Base-by-base conservation (phyloP, 345 rosid species). In the Gossypium bickii region DNA sequence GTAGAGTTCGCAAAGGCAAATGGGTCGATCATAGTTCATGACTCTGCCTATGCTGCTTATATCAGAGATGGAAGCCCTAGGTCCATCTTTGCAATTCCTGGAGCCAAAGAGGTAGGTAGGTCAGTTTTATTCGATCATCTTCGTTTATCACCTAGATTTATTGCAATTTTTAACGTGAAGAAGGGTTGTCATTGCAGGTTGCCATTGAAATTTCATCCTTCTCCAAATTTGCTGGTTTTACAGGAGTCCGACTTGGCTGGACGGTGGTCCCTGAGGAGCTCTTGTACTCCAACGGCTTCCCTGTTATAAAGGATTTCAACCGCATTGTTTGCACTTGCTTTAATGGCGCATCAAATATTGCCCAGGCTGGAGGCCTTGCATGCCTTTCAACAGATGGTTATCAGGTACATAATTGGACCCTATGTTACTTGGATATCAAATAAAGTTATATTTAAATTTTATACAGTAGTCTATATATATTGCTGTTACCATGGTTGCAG, bases 171-270 rank as follows among this genome's bases (percentile, higher is more conserved):
- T 47, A 55, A 67, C 29, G 12, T 47, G n/a, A 24, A 62, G 43
- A 20, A 6, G 7, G 15, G 2, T 63, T 63, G 11, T 24, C 13
- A 43, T 62, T 51, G 60, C 76, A 92, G 97, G 97, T 93, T 12
- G 97, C 98, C 0, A 85, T 93, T 70, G 98, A 93, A 83, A 58
- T 90, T 49, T 91, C 93, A 38, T 93, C 98, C 25, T 91, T 93
- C 80, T 89, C 95, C 61, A 93, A 93, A 72, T 88, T 87, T 73
- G 93, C 93, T 47, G 98, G 97, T 6, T 93, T 93, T 82, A 91
- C 98, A 0, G 98, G 98, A 1, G 93, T 91, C 43, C 84, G 98
- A 6, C 95, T 91, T 44, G 98, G 98, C 65, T 93, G 97, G 98
- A 86, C 93, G 6, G 87, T 91, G 47, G 89, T 93, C 49, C 95